Evolutionary conservation across 2,329 filamentous ascomycete species (phyloP).

Genomic region (Cladophialophora bantiana): DNA sequence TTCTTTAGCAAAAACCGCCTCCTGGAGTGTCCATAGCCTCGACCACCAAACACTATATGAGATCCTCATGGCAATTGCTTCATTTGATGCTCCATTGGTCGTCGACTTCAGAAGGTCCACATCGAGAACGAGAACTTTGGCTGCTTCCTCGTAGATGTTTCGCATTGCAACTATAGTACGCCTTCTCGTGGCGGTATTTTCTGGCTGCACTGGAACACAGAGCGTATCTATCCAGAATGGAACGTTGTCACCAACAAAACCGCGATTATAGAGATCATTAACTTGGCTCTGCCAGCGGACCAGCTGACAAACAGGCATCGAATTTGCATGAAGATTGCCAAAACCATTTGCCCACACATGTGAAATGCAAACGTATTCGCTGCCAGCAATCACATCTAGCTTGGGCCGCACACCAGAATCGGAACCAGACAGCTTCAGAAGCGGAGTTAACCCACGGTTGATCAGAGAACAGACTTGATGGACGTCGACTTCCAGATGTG

Average conservation of each 20-base stretch:
- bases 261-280: not conserved
- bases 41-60: slow-evolving; percentile 15
- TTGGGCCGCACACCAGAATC: not conserved
- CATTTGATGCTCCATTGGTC: not conserved
- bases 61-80: slow-evolving; percentile 13
- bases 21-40: slow-evolving; percentile 6
- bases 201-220: slow-evolving; percentile 17
- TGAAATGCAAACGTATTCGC: slow-evolving; percentile 9
- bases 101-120: slow-evolving; percentile 5
- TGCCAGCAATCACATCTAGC: not conserved
- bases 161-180: slow-evolving; percentile 9
- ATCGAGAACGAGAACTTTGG: slow-evolving; percentile 10
- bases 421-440: not conserved
- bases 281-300: slow-evolving; percentile 2
- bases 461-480: slow-evolving; percentile 1
- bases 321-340: slow-evolving; percentile 10
- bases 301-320: slow-evolving; percentile 10
- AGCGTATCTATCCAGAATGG: slow-evolving; percentile 22
- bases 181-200: not conserved
- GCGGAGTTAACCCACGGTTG: not conserved
- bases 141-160: not conserved
- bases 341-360: slow-evolving; percentile 17
- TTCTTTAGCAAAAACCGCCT: slow-evolving; percentile 4
- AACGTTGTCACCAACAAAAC: not conserved
- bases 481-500: slow-evolving; percentile 7